These are phyloP conservation scores for Fusarium longipes DNA, from an alignment of 2,329 filamentous ascomycete species.

Conservation along the genomic window DNA sequence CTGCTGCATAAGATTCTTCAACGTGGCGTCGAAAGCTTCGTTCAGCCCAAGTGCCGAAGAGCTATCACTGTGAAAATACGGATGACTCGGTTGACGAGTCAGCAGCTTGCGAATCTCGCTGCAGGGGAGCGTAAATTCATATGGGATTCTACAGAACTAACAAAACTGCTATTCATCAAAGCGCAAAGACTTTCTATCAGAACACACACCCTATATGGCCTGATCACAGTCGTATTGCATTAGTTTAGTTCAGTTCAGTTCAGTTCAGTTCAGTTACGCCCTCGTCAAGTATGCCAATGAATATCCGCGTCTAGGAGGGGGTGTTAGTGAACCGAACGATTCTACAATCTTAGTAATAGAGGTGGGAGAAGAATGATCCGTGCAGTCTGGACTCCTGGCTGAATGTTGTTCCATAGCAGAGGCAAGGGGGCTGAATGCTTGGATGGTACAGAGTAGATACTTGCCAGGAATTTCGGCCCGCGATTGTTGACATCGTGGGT, in stretches of 20 bases:
- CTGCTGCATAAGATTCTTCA: not conserved
- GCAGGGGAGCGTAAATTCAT: not conserved
- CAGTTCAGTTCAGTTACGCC: slow-evolving; percentile 2
- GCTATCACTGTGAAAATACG: not conserved
- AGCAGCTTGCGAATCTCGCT: not conserved
- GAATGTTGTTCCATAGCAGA: not conserved
- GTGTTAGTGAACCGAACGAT: not conserved
- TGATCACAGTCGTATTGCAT: slow-evolving; percentile 1
- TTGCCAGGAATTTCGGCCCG: not conserved
- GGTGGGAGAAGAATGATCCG: not conserved
- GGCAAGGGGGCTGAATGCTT: not conserved
- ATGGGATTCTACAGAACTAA: not conserved
- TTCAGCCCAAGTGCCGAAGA: not conserved
- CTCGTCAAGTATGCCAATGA: slow-evolving; percentile 1
- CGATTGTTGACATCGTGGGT: slow-evolving; percentile 16
- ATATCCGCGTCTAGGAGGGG: not conserved
- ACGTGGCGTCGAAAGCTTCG: not conserved
- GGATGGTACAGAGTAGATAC: not conserved
- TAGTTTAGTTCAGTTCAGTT: slow-evolving; percentile 3
- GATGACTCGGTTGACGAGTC: not conserved
- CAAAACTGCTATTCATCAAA: slow-evolving; percentile 6
- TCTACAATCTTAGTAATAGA: not conserved
- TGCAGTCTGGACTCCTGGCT: not conserved
- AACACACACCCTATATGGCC: slow-evolving; percentile 9
- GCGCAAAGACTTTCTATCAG: not conserved